phyloP scores from a whole-genome alignment of 2,329 filamentous ascomycete species.

The Ilyonectria mors-panacis region DNA sequence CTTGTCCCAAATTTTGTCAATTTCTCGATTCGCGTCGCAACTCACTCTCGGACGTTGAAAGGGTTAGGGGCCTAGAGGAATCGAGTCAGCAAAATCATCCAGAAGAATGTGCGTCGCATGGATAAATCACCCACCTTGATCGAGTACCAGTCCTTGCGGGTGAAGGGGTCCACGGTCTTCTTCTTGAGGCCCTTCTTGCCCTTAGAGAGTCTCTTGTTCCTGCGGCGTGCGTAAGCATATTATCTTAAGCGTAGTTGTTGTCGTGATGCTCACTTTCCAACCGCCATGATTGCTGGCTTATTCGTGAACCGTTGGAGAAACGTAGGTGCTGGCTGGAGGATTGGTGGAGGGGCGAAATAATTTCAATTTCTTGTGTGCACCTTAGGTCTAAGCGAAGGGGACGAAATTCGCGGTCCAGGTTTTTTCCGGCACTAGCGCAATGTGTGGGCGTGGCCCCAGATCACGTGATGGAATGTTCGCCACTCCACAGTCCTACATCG shows the following conservation, averaged over 20 bases:
- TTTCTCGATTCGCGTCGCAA: constrained; percentile 48
- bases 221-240: constrained; percentile 55
- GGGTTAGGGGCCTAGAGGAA: constrained; percentile 84
- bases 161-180: constrained; percentile 97
- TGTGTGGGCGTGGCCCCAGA: constrained; percentile 31
- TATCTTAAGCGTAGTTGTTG: constrained; percentile 16
- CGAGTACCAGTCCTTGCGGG: constrained; percentile 99
- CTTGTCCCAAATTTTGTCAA: constrained; percentile 30
- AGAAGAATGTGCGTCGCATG: constrained; percentile 4
- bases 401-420: constrained; percentile 45
- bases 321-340: constrained; percentile 60
- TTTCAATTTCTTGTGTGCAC: constrained; percentile 59
- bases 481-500: background rate
- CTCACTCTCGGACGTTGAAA: constrained; percentile 97
- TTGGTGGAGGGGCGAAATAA: constrained; percentile 60
- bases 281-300: constrained; percentile 71
- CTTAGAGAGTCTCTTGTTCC: constrained; percentile 99
- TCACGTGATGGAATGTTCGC: constrained; percentile 39
- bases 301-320: constrained; percentile 61
- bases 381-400: constrained; percentile 57
- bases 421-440: constrained; percentile 48
- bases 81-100: constrained; percentile 36
- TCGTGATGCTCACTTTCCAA: constrained; percentile 68
- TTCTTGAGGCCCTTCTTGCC: constrained; percentile 99
- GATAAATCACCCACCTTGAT: constrained; percentile 78